A percentile compares a stretch with the other conserved stretches of the same genome.
These are phyloP conservation scores for Heliamphora pulchella DNA, from an alignment of 179 eudicot species.

Conservation along the genomic window DNA sequence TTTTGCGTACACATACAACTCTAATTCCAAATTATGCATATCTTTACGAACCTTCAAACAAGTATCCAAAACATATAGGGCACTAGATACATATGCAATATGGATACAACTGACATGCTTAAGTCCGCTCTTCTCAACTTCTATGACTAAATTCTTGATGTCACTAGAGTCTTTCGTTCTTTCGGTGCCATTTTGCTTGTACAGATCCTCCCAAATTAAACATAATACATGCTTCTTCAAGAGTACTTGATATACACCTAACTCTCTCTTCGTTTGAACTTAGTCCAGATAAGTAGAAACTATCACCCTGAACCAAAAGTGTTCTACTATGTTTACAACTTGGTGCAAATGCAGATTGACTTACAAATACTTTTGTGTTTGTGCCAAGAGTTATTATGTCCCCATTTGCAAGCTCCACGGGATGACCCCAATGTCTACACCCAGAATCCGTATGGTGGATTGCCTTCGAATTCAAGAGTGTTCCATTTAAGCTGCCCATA, in stretches of 20 bases:
- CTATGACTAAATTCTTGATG: no score
- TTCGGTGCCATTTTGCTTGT: no score
- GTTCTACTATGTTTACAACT: background rate
- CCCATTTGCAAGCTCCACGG: constrained; percentile 72
- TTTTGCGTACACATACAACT: no score
- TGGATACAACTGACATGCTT: no score
- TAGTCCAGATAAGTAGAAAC: background rate
- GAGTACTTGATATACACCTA: background rate
- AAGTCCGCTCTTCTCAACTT: no score
- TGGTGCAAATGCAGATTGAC: constrained; percentile 14
- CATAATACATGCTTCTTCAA: background rate
- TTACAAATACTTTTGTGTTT: constrained; percentile 69
- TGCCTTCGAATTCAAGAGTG: constrained; percentile 64
- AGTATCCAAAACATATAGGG: no score
- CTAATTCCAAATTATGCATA: no score
- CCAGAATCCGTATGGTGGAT: constrained; percentile 65
- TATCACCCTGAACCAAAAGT: background rate
- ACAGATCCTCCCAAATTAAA: no score
- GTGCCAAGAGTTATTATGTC: constrained; percentile 88
- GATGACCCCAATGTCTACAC: constrained; percentile 87
- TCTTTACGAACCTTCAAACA: no score
- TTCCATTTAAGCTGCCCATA: constrained; percentile 98
- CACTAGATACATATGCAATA: no score
- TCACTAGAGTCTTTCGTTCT: no score
- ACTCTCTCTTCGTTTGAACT: constrained; percentile 2